These are phyloP conservation scores for Tarenaya hassleriana DNA, from an alignment of 345 rosid species.

Conservation along the genomic window DNA sequence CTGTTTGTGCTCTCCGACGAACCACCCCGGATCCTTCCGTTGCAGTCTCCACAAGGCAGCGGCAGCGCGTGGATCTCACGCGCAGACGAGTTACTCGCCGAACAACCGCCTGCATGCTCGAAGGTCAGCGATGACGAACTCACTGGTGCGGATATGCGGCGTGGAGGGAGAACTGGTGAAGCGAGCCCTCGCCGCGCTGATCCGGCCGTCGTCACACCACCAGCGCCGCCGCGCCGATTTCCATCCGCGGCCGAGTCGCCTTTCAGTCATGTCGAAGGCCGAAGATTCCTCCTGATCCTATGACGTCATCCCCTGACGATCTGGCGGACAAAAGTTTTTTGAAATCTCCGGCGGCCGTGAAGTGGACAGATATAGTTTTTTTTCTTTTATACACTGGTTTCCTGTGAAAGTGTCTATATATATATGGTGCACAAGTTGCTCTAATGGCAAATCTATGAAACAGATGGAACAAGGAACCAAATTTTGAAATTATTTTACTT, in stretches of 20 bases:
- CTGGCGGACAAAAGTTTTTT: too few species aligned
- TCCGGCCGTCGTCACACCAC: conserved; percentile 59
- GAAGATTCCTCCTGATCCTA: conserved; percentile 8
- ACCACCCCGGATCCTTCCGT: conserved; percentile 79
- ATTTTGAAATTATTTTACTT: too few species aligned
- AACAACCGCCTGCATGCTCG: conserved; percentile 46
- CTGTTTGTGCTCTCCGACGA: conserved; percentile 69
- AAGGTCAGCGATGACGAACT: conserved; percentile 40
- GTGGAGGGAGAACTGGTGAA: conserved; percentile 62
- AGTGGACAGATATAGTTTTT: too few species aligned
- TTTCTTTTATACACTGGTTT: too few species aligned
- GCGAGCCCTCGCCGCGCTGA: conserved; percentile 49
- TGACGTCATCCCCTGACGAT: too few species aligned
- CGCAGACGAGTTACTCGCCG: conserved; percentile 28
- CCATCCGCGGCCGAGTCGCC: conserved; percentile 43
- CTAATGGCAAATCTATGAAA: too few species aligned
- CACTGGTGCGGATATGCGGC: conserved; percentile 54
- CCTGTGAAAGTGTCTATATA: too few species aligned
- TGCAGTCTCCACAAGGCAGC: conserved; percentile 58
- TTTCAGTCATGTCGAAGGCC: conserved; percentile 38
- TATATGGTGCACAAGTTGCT: too few species aligned
- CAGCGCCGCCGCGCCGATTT: conserved; percentile 43
- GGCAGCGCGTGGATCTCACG: conserved; percentile 17
- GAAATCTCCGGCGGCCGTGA: too few species aligned
- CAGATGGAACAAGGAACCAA: too few species aligned